A percentile compares a stretch with the other conserved stretches of the same genome.
Evolutionary conservation across 2,329 filamentous ascomycete species (phyloP).

Genomic region (Fusarium sp.): DNA sequence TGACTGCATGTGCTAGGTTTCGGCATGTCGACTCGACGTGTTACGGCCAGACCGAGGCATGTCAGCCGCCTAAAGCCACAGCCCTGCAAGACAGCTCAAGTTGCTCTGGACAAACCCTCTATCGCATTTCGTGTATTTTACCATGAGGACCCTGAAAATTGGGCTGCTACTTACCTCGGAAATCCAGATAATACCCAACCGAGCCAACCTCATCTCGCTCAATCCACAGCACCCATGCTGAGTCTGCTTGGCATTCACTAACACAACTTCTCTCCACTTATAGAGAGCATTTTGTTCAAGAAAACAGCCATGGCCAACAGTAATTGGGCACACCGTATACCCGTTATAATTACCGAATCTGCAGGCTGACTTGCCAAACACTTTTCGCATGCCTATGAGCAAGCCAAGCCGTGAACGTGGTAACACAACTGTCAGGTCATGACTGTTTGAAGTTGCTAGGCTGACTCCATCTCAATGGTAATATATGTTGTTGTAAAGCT

Average conservation of each 20-base stretch:
- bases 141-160: background rate
- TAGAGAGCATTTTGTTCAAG: background rate
- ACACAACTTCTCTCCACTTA: constrained; percentile 7
- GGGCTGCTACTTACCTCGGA: constrained; percentile 2
- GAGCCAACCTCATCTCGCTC: constrained; percentile 25
- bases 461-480: background rate
- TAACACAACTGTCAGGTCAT: background rate
- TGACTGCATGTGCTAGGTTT: constrained; percentile 29
- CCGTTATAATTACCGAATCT: background rate
- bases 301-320: background rate
- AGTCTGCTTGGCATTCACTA: constrained; percentile 17
- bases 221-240: constrained; percentile 3
- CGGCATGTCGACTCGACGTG: background rate
- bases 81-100: constrained; percentile 21
- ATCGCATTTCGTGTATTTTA: background rate
- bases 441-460: background rate
- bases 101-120: background rate
- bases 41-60: constrained; percentile 33
- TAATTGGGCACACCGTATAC: background rate
- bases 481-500: background rate
- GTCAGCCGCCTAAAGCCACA: constrained; percentile 34
- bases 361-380: background rate
- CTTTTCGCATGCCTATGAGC: background rate
- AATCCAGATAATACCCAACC: background rate
- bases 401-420: background rate